Conservation (phyloP, 1,284 basidiomycete genomes). For the Tetrapyrgos nigripes region DNA sequence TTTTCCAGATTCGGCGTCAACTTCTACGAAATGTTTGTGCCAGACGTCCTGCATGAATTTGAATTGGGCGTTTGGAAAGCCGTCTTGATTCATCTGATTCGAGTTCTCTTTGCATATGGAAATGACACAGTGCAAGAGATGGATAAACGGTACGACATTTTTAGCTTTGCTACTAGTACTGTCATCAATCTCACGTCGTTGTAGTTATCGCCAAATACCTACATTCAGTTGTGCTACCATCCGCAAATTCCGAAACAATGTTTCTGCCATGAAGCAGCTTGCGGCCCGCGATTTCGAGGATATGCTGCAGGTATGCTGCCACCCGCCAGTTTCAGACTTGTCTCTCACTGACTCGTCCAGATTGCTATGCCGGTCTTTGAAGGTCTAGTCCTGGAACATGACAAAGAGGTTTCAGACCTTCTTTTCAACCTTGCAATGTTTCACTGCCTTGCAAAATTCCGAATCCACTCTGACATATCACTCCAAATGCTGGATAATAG, state of each 20-base stretch:
- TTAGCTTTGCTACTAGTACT: conserved; percentile 14
- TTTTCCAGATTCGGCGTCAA: conserved; percentile 7
- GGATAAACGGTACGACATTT: conserved; percentile 9
- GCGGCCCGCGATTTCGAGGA: conserved; percentile 31
- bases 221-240: conserved; percentile 26
- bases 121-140: conserved; percentile 5
- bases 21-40: conserved; percentile 16
- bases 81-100: conserved; percentile 27
- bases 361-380: conserved; percentile 12
- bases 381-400: conserved; percentile 3
- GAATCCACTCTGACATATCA: background rate
- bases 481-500: background rate
- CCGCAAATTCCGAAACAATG: conserved; percentile 21
- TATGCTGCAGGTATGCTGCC: conserved; percentile 21
- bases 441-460: conserved; percentile 8
- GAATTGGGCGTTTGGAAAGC: conserved; percentile 31
- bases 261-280: conserved; percentile 27
- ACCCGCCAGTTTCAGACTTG: background rate
- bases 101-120: conserved; percentile 22
- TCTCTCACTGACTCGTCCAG: conserved; percentile 2
- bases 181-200: background rate
- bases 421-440: background rate
- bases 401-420: background rate
- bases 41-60: conserved; percentile 22
- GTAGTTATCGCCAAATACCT: conserved; percentile 16